Evolutionary conservation across 176 grass and related monocot genomes (phyloP), one percentile per base, ranked within the genome.

Genomic region (Panicum miliaceum): DNA sequence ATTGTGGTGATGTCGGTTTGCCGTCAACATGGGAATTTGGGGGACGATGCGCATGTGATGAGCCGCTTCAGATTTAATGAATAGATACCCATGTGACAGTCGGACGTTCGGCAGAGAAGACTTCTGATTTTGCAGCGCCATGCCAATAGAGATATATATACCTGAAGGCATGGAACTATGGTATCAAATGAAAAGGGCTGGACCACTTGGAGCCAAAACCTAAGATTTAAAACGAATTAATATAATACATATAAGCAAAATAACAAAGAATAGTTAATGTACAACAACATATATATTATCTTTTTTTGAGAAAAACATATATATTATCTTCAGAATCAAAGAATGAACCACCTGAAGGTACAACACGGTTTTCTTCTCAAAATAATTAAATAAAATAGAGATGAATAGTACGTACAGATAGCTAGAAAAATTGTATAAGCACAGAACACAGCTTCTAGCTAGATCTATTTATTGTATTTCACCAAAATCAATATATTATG

Each of bases 271-370:
- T 71, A 71, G 11, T 48, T 71, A 71, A 12, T 71, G 41, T 47
- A 26, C 41, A 26, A 6, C 40, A 7, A 47, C 20, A 26, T n/a
- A 7, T 45, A 70, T 70, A 70, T 25, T 45, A 25, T 45, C 6
- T 45, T 8, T n/a, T n/a, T n/a, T n/a, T n/a, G n/a, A n/a, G n/a
- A n/a, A n/a, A n/a, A 7, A 47, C 20, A 26, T n/a, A 7, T 45
- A 70, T 70, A 70, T 25, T 45, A 25, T 45, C 6, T 45, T 8
- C 68, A 47, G 22, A 71, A 71, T 71, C 67, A 71, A 71, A 71
- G 42, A 2, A 27, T 5, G 3, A 15, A 34, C 14, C 12, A 34
- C 3, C 0, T 53, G 3, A 53, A 36, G 15, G 16, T 74, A 20
- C 47, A 51, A 20, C 45, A 51, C 45, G 14, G n/a, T 51, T 73